A percentile compares a stretch with the other conserved stretches of the same genome.
Evolutionary conservation across 2,329 filamentous ascomycete species (phyloP).

Genomic region (Colletotrichum agaves): DNA sequence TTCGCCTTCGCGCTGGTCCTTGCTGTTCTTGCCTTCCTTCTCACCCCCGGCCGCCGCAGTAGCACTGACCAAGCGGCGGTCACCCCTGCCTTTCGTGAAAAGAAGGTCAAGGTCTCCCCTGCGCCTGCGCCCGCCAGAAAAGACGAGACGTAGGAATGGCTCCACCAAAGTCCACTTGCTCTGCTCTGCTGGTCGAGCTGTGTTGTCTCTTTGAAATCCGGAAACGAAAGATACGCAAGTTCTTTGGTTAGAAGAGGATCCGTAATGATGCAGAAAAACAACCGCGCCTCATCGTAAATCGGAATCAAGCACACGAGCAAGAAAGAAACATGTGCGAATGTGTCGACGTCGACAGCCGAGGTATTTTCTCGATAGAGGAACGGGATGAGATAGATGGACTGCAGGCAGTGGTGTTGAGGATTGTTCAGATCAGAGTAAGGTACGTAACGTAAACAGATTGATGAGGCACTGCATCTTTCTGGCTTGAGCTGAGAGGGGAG

Average conservation of each 20-base stretch:
- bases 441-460: not conserved
- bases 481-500: no score
- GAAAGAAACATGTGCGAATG: not conserved
- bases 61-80: conserved; percentile 22
- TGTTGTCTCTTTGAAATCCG: conserved; percentile 28
- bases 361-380: no score
- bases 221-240: not conserved
- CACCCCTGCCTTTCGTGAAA: conserved; percentile 2
- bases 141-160: conserved; percentile 7
- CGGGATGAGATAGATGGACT: not conserved
- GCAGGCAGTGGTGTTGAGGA: no score
- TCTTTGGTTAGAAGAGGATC: not conserved
- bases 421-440: not conserved
- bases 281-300: not conserved
- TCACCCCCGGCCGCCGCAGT: not conserved
- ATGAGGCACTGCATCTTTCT: not conserved
- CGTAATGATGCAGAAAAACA: conserved; percentile 1
- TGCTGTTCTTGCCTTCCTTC: not conserved
- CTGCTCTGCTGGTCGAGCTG: not conserved
- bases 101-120: not conserved
- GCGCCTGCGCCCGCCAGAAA: not conserved
- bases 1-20: conserved; percentile 17
- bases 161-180: conserved; percentile 29
- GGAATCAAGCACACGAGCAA: conserved; percentile 22
- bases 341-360: no score